Evolutionary conservation across 768 basidiomycete genomes (phyloP).

Genomic region (Trametes maxima): DNA sequence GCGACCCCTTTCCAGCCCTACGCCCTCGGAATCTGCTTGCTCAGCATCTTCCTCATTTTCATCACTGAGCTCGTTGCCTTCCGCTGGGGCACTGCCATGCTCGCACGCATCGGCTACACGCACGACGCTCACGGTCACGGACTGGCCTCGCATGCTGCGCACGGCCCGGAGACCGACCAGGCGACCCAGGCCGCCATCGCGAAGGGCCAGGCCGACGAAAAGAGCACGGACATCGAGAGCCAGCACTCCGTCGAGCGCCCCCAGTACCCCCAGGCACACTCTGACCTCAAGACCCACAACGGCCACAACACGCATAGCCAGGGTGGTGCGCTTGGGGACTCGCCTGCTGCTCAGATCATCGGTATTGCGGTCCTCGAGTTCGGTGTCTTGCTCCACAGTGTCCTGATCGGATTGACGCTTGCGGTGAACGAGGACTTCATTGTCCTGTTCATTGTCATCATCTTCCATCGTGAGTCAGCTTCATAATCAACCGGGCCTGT

Average conservation of each 20-base stretch:
- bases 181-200: slow-evolving; percentile 12
- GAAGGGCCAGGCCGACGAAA: slow-evolving; percentile 4
- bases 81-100: slow-evolving; percentile 78
- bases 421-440: slow-evolving; percentile 86
- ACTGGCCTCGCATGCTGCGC: slow-evolving; percentile 57
- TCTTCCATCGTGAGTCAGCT: slow-evolving; percentile 82
- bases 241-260: slow-evolving; percentile 11
- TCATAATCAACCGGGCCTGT: not conserved
- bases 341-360: slow-evolving; percentile 68
- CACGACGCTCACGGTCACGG: slow-evolving; percentile 74
- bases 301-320: not conserved
- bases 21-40: slow-evolving; percentile 76
- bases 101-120: slow-evolving; percentile 62
- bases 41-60: slow-evolving; percentile 84
- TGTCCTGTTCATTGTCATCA: slow-evolving; percentile 83
- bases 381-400: slow-evolving; percentile 85
- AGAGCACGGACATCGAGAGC: slow-evolving; percentile 13
- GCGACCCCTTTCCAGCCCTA: slow-evolving; percentile 58
- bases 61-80: slow-evolving; percentile 85
- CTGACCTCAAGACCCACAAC: slow-evolving; percentile 13
- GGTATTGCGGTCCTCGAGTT: slow-evolving; percentile 94
- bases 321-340: slow-evolving; percentile 35
- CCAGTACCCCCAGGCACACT: slow-evolving; percentile 18
- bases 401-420: slow-evolving; percentile 87
- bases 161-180: slow-evolving; percentile 59